Evolutionary conservation across 495 filamentous ascomycete species (phyloP).

Genomic region (Talaromyces wortmannii): DNA sequence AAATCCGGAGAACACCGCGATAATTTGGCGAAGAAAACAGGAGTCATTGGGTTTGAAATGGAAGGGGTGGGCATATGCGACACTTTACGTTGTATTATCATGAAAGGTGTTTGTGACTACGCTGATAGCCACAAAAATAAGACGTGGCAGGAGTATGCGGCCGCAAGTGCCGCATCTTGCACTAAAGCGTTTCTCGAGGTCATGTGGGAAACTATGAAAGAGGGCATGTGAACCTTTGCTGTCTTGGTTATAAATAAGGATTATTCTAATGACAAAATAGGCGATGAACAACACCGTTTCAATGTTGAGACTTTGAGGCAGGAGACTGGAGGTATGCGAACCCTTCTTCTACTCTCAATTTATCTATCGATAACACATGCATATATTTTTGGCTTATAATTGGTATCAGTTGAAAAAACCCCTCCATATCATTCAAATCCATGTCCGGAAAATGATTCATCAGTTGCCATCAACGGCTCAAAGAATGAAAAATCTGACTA

Average conservation of each 20-base stretch:
- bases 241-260: neutral
- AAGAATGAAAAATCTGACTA: neutral
- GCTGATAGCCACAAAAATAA: slow-evolving; percentile 31
- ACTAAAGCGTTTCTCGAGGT: slow-evolving; percentile 13
- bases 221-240: neutral
- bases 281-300: neutral
- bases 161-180: slow-evolving; percentile 20
- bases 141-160: slow-evolving; percentile 26
- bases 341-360: neutral
- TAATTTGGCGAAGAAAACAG: slow-evolving; percentile 11
- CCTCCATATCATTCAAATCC: neutral
- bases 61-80: slow-evolving; percentile 27
- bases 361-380: neutral
- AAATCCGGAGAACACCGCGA: slow-evolving; percentile 18
- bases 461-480: neutral
- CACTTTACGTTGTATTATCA: slow-evolving; percentile 20
- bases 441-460: neutral
- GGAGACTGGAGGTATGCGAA: neutral
- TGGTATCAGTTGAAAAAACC: neutral
- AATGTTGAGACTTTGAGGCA: neutral
- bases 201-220: neutral
- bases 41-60: slow-evolving; percentile 30
- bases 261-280: neutral
- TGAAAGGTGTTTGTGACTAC: slow-evolving; percentile 31
- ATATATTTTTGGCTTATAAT: neutral